A percentile compares a stretch with the other conserved stretches of the same genome.
These are phyloP conservation scores for Henningerozyma blattae DNA, from an alignment of 805 yeast genomes.

Conservation along the genomic window DNA sequence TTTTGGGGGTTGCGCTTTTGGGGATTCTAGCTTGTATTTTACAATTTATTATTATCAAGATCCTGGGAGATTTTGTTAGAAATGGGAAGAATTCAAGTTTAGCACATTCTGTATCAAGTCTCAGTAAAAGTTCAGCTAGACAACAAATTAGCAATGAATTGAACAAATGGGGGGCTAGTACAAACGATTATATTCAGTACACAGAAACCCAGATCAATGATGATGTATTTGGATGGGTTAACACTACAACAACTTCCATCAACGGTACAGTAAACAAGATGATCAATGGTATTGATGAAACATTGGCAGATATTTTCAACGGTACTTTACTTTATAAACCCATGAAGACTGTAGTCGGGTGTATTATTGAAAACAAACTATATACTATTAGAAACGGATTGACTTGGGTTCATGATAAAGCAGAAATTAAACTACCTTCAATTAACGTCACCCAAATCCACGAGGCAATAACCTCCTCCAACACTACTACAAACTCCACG, in stretches of 20 bases:
- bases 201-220: slow-evolving; percentile 47
- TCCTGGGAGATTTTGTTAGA: slow-evolving; percentile 7
- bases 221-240: slow-evolving; percentile 55
- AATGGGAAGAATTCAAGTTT: slow-evolving; percentile 1
- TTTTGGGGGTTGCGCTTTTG: slow-evolving; percentile 41
- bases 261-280: slow-evolving; percentile 51
- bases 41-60: slow-evolving; percentile 46
- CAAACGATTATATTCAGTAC: slow-evolving; percentile 40
- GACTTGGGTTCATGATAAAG: slow-evolving; percentile 62
- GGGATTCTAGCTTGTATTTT: slow-evolving; percentile 44
- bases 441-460: slow-evolving; percentile 27
- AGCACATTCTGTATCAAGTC: not conserved
- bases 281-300: slow-evolving; percentile 44
- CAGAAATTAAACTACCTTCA: slow-evolving; percentile 47
- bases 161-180: slow-evolving; percentile 38
- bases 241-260: slow-evolving; percentile 41
- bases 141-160: slow-evolving; percentile 24
- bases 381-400: slow-evolving; percentile 55
- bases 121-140: slow-evolving; percentile 3
- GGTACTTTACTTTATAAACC: slow-evolving; percentile 56
- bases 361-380: slow-evolving; percentile 69
- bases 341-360: slow-evolving; percentile 55
- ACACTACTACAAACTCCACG: slow-evolving; percentile 1
- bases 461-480: slow-evolving; percentile 5
- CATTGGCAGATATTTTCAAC: slow-evolving; percentile 49